phyloP scores from a whole-genome alignment of 1,284 basidiomycete species.

The Cryptococcus amylolentus region DNA sequence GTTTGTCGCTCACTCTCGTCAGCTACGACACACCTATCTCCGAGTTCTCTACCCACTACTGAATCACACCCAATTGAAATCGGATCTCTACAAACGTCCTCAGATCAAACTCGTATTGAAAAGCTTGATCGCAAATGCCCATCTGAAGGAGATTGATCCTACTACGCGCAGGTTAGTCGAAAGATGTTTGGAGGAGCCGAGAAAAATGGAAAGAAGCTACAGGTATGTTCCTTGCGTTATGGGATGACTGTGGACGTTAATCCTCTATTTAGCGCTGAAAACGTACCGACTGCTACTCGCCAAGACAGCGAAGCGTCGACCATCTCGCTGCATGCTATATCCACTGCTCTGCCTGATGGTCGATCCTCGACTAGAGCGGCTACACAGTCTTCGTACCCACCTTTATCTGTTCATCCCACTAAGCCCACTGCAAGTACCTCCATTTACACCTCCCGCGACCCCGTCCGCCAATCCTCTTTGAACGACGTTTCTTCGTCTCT shows the following conservation, averaged over 20 bases:
- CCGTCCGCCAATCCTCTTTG: conserved; percentile 37
- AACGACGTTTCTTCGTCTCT: conserved; percentile 39
- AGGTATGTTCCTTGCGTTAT: conserved; percentile 20
- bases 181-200: conserved; percentile 59
- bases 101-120: conserved; percentile 83
- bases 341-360: conserved; percentile 26
- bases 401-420: background rate
- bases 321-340: conserved; percentile 34
- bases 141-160: conserved; percentile 74
- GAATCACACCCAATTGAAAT: conserved; percentile 86
- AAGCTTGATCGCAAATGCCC: conserved; percentile 67
- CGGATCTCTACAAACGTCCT: conserved; percentile 81
- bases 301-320: conserved; percentile 28
- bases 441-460: conserved; percentile 38
- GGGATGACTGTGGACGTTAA: conserved; percentile 39
- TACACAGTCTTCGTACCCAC: too few species aligned
- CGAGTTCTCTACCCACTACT: conserved; percentile 93
- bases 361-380: too few species aligned
- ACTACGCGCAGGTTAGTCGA: conserved; percentile 91
- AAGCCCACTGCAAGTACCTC: conserved; percentile 18
- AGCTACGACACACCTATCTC: conserved; percentile 95
- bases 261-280: conserved; percentile 25
- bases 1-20: conserved; percentile 1
- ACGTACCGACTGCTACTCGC: conserved; percentile 19
- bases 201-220: conserved; percentile 35